phyloP scores from a whole-genome alignment of 352 stramenopile genomes.

The Phytophthora sp. region DNA sequence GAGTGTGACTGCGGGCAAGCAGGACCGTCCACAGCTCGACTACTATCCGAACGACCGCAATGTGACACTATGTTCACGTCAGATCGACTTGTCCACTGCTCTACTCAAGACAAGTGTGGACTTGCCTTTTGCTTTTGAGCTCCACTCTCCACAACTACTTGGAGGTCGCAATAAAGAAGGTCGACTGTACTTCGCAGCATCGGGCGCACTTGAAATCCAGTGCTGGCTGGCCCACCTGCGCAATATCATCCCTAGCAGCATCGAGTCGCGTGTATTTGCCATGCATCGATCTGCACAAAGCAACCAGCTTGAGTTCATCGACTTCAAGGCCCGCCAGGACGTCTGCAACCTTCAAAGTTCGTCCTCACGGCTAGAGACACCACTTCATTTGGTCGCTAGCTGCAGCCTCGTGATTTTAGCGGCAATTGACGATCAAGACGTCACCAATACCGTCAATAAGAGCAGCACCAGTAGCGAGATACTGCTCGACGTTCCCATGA shows the following conservation, averaged over 20 bases:
- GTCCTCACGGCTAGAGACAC: conserved; percentile 45
- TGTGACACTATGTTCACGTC: conserved; percentile 54
- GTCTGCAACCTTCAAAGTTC: conserved; percentile 47
- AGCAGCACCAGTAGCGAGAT: conserved; percentile 28
- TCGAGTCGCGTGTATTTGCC: conserved; percentile 78
- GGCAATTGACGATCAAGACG: conserved; percentile 19
- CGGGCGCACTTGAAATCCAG: conserved; percentile 89
- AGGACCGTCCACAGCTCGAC: conserved; percentile 55
- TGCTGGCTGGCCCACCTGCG: conserved; percentile 88
- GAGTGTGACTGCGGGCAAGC: conserved; percentile 33
- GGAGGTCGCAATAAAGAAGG: conserved; percentile 87
- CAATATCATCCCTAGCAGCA: conserved; percentile 72
- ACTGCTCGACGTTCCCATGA: conserved; percentile 22
- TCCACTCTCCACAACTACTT: conserved; percentile 90
- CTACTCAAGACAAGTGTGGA: conserved; percentile 85
- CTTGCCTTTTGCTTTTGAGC: conserved; percentile 85
- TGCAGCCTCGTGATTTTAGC: conserved; percentile 41
- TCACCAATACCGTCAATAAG: conserved; percentile 36
- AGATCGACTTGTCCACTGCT: conserved; percentile 66
- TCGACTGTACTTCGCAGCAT: conserved; percentile 85
- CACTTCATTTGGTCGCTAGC: conserved; percentile 72
- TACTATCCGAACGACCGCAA: conserved; percentile 75
- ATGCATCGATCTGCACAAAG: conserved; percentile 76
- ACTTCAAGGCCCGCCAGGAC: conserved; percentile 57
- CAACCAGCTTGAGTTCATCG: conserved; percentile 65